Conservation (phyloP, 2,329 filamentous ascomycete genomes). For the Anisogramma anomala region DNA sequence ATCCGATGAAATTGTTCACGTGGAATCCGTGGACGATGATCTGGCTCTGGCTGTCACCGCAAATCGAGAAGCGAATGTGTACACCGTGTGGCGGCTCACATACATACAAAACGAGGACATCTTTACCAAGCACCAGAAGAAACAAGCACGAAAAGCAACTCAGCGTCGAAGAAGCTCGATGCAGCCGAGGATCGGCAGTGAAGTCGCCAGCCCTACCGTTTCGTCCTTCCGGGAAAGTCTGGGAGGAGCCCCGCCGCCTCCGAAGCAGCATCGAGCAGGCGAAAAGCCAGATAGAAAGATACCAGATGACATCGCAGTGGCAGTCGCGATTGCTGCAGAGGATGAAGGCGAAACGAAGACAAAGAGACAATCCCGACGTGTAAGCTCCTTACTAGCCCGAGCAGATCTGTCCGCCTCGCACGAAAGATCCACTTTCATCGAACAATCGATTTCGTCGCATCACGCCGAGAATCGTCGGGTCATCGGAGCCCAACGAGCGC, state of each 20-base stretch:
- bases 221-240: conserved; percentile 67
- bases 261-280: conserved; percentile 42
- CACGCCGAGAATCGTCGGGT: conserved; percentile 42
- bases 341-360: conserved; percentile 40
- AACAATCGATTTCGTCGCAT: conserved; percentile 38
- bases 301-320: conserved; percentile 52
- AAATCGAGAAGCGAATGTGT: conserved; percentile 63
- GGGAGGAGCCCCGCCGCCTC: conserved; percentile 40
- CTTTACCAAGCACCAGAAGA: conserved; percentile 35
- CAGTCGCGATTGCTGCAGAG: conserved; percentile 52
- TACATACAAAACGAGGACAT: conserved; percentile 61
- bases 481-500: conserved; percentile 54
- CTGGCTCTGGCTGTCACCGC: conserved; percentile 70
- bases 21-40: conserved; percentile 50
- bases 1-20: conserved; percentile 72
- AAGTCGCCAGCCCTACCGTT: conserved; percentile 60
- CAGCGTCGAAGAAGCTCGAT: conserved; percentile 53
- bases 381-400: conserved; percentile 83
- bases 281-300: conserved; percentile 33
- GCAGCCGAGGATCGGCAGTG: conserved; percentile 59
- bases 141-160: conserved; percentile 34
- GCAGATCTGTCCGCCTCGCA: conserved; percentile 79
- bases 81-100: conserved; percentile 74
- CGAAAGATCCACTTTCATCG: conserved; percentile 68
- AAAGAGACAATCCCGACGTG: conserved; percentile 56